Conservation (phyloP, 2,329 filamentous ascomycete species). For the Ascochyta clinopodiicola region DNA sequence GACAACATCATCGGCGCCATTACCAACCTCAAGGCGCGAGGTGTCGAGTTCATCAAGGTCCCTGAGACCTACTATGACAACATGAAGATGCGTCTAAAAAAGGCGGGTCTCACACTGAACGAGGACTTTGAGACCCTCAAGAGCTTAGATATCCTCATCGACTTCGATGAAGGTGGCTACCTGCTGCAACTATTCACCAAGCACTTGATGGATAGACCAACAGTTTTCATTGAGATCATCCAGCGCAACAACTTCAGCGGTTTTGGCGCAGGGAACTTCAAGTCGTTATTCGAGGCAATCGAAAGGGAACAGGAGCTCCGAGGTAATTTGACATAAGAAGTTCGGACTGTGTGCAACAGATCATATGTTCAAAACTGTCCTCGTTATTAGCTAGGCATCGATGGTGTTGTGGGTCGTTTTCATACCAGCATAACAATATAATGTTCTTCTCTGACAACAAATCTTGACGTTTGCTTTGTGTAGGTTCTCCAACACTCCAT, state of each 20-base stretch:
- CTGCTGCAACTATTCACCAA: constrained; percentile 68
- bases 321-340: constrained; percentile 69
- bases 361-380: not conserved
- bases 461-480: not conserved
- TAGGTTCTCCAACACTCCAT: too few species aligned
- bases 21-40: constrained; percentile 78
- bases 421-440: constrained; percentile 16
- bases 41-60: constrained; percentile 91
- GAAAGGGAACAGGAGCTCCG: constrained; percentile 88
- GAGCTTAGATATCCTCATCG: constrained; percentile 84
- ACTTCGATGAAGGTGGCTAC: constrained; percentile 94
- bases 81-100: constrained; percentile 76
- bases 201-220: constrained; percentile 92
- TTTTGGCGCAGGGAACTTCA: constrained; percentile 95
- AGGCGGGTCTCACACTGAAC: constrained; percentile 64
- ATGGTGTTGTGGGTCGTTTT: constrained; percentile 5
- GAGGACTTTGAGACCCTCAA: constrained; percentile 82
- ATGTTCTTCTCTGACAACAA: not conserved
- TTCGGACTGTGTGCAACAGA: not conserved
- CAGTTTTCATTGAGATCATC: constrained; percentile 96
- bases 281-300: constrained; percentile 92
- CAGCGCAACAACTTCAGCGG: constrained; percentile 89
- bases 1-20: constrained; percentile 80
- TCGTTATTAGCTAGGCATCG: constrained; percentile 6
- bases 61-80: constrained; percentile 84